Evolutionary conservation across 2,329 filamentous ascomycete species (phyloP), one percentile per base, ranked within the genome.

Genomic region (Elsinoe necatrix): DNA sequence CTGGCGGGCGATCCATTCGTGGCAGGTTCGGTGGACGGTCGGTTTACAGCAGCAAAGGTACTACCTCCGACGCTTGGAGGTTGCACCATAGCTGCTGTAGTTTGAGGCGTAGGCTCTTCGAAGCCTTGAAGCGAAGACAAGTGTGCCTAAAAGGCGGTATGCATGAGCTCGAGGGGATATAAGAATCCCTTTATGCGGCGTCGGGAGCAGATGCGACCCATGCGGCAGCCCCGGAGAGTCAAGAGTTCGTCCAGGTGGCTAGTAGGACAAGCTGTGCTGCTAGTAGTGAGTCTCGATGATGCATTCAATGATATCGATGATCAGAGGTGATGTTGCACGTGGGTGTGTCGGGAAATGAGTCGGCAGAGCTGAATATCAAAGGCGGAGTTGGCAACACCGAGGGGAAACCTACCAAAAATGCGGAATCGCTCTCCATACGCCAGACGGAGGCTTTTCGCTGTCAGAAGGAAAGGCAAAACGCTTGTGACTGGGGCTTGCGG

Each of bases 1-100:
- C 48, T 51, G 5, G 21, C 18, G 5, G 59, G 39, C 4, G 54
- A 20, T 8, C 37, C 48, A 48, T 48, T 57, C 31, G 43, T 48
- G 29, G 35, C 43, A 23, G 54, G 34, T 8, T 45, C 34, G 14
- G 47, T 52, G 16, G 59, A 50, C 29, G 59, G 57, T n/a, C 54
- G 42, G 23, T 56, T 56, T 20, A 56, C 54, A 35, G 54, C 54
- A 45, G 54, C 54, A 41, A 56, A 56, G 42, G 54, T 56, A 39
- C 12, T 14, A 34, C 54, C 54, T 27, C 54, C 54, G 42, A 45
- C 27, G 29, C 54, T 48, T 37, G 54, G 54, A 56, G 54, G 39
- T 20, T 37, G 37, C 39, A 56, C 54, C 54, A 56, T 56, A 21
- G 18, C 29, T 52, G 20, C 34, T 18, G 25, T 50, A 14, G 7